These are phyloP conservation scores for Globisporangium paddicum DNA, from an alignment of 352 stramenopile species.

Conservation along the genomic window DNA sequence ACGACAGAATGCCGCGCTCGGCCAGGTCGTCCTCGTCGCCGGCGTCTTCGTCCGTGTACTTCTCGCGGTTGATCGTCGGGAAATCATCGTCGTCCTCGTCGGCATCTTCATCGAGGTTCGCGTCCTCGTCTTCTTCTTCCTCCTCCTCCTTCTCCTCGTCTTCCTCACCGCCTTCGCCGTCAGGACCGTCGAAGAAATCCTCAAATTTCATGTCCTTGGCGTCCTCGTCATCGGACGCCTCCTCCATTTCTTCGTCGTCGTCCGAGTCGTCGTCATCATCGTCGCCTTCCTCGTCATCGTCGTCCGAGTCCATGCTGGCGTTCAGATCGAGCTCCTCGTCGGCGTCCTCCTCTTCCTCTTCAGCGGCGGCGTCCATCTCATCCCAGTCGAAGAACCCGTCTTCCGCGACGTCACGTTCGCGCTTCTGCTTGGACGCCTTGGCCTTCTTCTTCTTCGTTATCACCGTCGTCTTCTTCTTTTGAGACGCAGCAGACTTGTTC, in stretches of 20 bases:
- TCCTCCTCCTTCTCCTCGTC: conserved; percentile 36
- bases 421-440: conserved; percentile 30
- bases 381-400: conserved; percentile 87
- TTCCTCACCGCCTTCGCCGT: conserved; percentile 26
- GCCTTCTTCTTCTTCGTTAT: conserved; percentile 13
- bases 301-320: conserved; percentile 18
- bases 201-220: conserved; percentile 54
- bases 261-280: conserved; percentile 38
- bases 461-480: neutral
- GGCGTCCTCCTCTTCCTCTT: conserved; percentile 55
- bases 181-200: conserved; percentile 55
- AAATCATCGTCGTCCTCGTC: conserved; percentile 57
- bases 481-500: conserved; percentile 9
- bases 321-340: conserved; percentile 30
- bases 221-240: conserved; percentile 45
- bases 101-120: conserved; percentile 33
- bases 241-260: conserved; percentile 47
- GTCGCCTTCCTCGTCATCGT: conserved; percentile 26
- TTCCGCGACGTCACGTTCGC: conserved; percentile 58
- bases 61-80: conserved; percentile 39
- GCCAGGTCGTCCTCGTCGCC: conserved; percentile 65
- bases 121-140: conserved; percentile 37
- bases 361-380: conserved; percentile 81
- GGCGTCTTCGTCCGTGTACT: conserved; percentile 53
- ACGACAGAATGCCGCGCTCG: conserved; percentile 78